A percentile compares a stretch with the other conserved stretches of the same genome.
phyloP scores from a whole-genome alignment of 306 rosid species.

The Alnus glutinosa region DNA sequence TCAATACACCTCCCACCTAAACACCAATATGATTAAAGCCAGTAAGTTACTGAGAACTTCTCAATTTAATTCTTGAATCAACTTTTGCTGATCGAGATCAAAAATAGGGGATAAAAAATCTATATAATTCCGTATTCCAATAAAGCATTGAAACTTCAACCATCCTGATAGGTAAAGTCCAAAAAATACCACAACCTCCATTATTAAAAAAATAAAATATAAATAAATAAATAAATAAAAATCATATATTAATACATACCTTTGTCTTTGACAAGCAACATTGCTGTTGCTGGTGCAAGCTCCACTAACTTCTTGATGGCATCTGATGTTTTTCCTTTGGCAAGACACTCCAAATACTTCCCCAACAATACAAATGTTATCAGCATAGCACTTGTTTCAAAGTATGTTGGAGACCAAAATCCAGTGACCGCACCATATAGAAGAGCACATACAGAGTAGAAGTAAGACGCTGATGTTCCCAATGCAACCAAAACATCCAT shows the following conservation, averaged over 20 bases:
- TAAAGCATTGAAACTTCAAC: constrained; percentile 8
- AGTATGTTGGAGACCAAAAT: constrained; percentile 93
- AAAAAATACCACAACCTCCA: neutral
- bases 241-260: constrained; percentile 40
- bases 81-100: neutral
- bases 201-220: constrained; percentile 19
- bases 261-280: constrained; percentile 72
- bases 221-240: constrained; percentile 20
- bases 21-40: constrained; percentile 16
- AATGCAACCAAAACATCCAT: constrained; percentile 98
- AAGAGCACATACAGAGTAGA: constrained; percentile 93
- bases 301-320: constrained; percentile 97
- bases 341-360: constrained; percentile 94
- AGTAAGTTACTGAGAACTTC: neutral
- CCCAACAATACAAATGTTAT: constrained; percentile 98
- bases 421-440: constrained; percentile 93
- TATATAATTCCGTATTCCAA: constrained; percentile 2
- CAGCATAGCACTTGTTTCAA: constrained; percentile 99
- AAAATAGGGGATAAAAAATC: neutral
- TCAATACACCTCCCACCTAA: constrained; percentile 63
- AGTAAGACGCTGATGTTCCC: constrained; percentile 97
- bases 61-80: neutral
- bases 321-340: constrained; percentile 98
- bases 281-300: constrained; percentile 87
- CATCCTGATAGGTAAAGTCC: constrained; percentile 23